These are phyloP conservation scores for Cajanus cajan DNA, from an alignment of 306 rosid genomes.

Conservation along the genomic window DNA sequence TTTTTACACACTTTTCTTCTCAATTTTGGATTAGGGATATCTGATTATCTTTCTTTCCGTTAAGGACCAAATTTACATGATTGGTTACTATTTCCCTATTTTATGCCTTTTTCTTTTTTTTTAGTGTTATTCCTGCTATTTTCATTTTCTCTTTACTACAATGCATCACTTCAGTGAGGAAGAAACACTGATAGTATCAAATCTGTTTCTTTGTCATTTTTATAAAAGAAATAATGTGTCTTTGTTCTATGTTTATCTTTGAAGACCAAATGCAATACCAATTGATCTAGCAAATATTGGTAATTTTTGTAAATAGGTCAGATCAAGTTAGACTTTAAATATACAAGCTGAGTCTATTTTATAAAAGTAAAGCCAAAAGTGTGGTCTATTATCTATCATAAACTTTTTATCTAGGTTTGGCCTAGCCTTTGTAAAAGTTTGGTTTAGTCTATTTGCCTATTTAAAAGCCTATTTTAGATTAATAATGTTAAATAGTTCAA, in stretches of 20 bases:
- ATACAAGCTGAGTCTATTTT: too few species aligned
- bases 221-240: neutral
- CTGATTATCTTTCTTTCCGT: neutral
- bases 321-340: too few species aligned
- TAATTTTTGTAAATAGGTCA: too few species aligned
- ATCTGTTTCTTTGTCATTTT: neutral
- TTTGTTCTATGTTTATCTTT: neutral
- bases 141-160: slow-evolving; percentile 9
- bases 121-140: neutral
- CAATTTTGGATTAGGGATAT: slow-evolving; percentile 17
- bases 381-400: too few species aligned
- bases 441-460: too few species aligned
- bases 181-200: slow-evolving; percentile 18
- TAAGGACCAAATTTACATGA: neutral
- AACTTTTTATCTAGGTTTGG: too few species aligned
- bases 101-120: neutral
- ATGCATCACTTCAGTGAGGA: neutral
- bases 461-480: too few species aligned
- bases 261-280: too few species aligned
- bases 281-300: too few species aligned
- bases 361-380: too few species aligned
- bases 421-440: too few species aligned
- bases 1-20: slow-evolving; percentile 24
- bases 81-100: slow-evolving; percentile 14
- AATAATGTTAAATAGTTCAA: too few species aligned